Conservation (phyloP, 2,329 filamentous ascomycete genomes). For the Dendrostoma leiphaemia region DNA sequence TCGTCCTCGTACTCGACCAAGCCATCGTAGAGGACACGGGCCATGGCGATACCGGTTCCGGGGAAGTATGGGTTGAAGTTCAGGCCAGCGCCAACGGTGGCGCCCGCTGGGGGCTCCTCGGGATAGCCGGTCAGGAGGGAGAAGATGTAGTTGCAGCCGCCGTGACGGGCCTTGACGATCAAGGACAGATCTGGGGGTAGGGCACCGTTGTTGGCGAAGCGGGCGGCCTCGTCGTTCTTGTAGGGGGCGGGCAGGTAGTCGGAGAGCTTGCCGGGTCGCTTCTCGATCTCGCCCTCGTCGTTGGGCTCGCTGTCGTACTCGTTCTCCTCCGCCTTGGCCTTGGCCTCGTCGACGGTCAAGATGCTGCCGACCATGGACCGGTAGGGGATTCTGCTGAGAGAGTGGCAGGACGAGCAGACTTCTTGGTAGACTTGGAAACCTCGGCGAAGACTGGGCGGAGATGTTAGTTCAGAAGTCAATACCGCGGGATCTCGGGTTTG, state of each 20-base stretch:
- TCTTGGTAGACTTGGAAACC: constrained; percentile 99
- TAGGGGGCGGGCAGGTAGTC: constrained; percentile 95
- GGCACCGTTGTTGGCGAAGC: constrained; percentile 97
- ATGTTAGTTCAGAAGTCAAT: constrained; percentile 15
- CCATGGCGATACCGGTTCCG: constrained; percentile 98
- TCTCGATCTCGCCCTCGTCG: constrained; percentile 96
- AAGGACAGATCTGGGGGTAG: constrained; percentile 95
- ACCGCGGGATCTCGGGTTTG: constrained; percentile 10
- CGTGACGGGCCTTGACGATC: constrained; percentile 97
- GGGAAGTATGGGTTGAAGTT: constrained; percentile 99
- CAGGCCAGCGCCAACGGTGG: constrained; percentile 79
- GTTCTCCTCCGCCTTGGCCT: constrained; percentile 94
- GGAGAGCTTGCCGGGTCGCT: constrained; percentile 96
- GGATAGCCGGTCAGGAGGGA: constrained; percentile 94
- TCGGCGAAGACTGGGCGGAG: constrained; percentile 77
- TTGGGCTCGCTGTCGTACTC: constrained; percentile 99
- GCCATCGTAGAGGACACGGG: constrained; percentile 94
- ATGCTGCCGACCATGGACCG: constrained; percentile 85
- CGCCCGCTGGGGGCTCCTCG: constrained; percentile 90
- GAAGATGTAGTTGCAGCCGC: constrained; percentile 99
- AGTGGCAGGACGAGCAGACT: constrained; percentile 98
- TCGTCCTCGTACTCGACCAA: constrained; percentile 97
- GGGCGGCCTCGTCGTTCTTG: constrained; percentile 98
- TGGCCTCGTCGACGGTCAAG: constrained; percentile 97
- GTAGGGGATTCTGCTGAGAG: constrained; percentile 90